Conservation (phyloP, 176 grass and related monocot species). For the Puccinellia tenuiflora region DNA sequence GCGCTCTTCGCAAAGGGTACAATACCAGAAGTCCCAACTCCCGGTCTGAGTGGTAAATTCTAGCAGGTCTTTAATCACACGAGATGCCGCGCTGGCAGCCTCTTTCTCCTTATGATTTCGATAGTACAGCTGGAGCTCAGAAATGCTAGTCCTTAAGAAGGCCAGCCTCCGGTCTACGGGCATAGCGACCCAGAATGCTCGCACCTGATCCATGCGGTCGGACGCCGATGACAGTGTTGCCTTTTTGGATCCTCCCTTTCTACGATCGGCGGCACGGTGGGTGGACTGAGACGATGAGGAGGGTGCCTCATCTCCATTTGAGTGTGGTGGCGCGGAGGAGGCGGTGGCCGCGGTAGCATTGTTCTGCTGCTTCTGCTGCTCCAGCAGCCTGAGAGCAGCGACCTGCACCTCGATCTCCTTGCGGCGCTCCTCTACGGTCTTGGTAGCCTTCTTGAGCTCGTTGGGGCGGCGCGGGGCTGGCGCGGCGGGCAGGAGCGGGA, state of each 20-base stretch:
- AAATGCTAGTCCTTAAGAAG: constrained; percentile 52
- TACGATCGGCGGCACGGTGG: constrained; percentile 42
- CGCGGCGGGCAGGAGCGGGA: constrained; percentile 42
- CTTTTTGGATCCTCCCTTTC: constrained; percentile 55
- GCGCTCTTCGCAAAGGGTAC: constrained; percentile 49
- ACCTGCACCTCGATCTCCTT: constrained; percentile 93
- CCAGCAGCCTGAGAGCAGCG: constrained; percentile 54
- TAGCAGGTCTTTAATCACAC: constrained; percentile 49
- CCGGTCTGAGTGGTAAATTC: constrained; percentile 28
- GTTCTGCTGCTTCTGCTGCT: constrained; percentile 58
- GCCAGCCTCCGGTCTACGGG: constrained; percentile 31
- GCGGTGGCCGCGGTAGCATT: not conserved
- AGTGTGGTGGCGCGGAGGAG: not conserved
- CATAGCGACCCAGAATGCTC: constrained; percentile 60
- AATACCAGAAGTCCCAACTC: constrained; percentile 72
- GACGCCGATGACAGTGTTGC: constrained; percentile 5
- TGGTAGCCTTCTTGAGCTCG: constrained; percentile 89
- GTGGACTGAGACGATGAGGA: constrained; percentile 44
- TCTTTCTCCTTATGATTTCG: constrained; percentile 39
- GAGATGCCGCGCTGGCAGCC: constrained; percentile 11
- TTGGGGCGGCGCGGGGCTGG: constrained; percentile 58
- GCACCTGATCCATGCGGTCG: constrained; percentile 61
- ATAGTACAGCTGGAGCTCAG: constrained; percentile 57
- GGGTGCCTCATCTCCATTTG: constrained; percentile 50
- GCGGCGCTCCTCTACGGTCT: constrained; percentile 80